These are phyloP conservation scores for Solanum sitiens DNA, from an alignment of 257 asterid genomes.

Conservation along the genomic window DNA sequence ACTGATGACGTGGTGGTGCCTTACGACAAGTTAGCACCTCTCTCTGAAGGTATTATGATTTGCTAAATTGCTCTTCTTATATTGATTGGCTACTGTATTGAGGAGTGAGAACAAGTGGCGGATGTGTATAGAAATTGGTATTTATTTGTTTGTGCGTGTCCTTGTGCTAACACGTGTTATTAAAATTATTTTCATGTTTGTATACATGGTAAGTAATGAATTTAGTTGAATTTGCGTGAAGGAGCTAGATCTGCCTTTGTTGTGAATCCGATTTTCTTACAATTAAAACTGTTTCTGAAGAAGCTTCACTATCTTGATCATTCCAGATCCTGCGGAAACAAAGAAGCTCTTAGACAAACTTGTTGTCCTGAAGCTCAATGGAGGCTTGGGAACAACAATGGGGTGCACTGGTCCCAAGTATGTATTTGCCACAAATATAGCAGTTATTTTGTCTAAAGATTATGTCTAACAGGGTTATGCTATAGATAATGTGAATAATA, in stretches of 20 bases:
- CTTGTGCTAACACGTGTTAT: neutral
- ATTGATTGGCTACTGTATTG: neutral
- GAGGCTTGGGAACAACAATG: constrained; percentile 99
- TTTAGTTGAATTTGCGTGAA: neutral
- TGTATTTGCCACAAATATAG: neutral
- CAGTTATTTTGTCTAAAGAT: neutral
- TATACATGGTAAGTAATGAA: neutral
- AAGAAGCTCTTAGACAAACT: constrained; percentile 83
- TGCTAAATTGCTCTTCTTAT: neutral
- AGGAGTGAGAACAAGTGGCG: neutral
- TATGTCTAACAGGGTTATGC: neutral
- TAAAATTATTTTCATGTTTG: neutral
- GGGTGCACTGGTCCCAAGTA: constrained; percentile 99
- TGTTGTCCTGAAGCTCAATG: constrained; percentile 92
- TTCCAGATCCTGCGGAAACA: constrained; percentile 58
- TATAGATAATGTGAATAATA: neutral
- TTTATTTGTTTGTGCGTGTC: neutral
- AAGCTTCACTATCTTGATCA: constrained; percentile 3
- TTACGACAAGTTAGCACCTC: constrained; percentile 63
- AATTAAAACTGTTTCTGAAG: neutral
- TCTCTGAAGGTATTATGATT: constrained; percentile 59
- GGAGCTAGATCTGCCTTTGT: neutral
- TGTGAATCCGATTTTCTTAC: neutral
- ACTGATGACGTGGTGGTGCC: constrained; percentile 64
- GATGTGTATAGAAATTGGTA: neutral